Base-by-base conservation (phyloP, 2,329 filamentous ascomycete genomes). In the Pseudocercospora ulei region DNA sequence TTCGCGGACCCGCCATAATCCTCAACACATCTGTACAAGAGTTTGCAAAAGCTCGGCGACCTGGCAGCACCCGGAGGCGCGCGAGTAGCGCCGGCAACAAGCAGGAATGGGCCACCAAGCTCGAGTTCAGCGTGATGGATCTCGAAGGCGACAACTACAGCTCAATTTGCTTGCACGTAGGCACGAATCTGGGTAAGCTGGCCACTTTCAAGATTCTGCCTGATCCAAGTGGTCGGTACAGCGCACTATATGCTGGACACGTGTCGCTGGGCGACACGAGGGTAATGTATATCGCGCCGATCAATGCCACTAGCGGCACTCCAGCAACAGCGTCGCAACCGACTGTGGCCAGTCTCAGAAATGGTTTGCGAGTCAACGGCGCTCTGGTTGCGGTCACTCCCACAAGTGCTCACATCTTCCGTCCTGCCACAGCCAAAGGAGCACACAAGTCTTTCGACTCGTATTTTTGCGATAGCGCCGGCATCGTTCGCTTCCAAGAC, bases 101-200 rank as follows among this genome's bases (percentile, higher is more conserved):
- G 36, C 57, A 66, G 31, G 87, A 95, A 55, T 92, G 78, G 73
- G 77, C 84, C 0, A 85, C 84, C 0, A 71, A 68, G 18, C 76
- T 96, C 17, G 84, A 95, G 56, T 98, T 96, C 64, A 85, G 84
- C 37, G 84, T 94, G 30, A 80, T 98, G 77, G 92, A 82, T 2
- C 65, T 95, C 3, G 90, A 96, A 27, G 82, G 80, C n/a, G 88
- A 96, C 56, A 74, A 84, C 48, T 98, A 93, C 59, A 96, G 90
- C 1, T 95, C 86, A 55, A 93, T 98, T 40, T 76, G 80, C 42
- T 82, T 90, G 50, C 92, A 96, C 51, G 82, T 92, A 1, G 90
- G 90, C 12, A 96, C 90, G 0, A 87, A 80, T 49, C 62, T 76
- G 18, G 90, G 90, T 25, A 84, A 83, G 53, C 67, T 96, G 11